phyloP scores from a whole-genome alignment of 2,329 filamentous ascomycete species.

The Sarocladiaceae sp. region DNA sequence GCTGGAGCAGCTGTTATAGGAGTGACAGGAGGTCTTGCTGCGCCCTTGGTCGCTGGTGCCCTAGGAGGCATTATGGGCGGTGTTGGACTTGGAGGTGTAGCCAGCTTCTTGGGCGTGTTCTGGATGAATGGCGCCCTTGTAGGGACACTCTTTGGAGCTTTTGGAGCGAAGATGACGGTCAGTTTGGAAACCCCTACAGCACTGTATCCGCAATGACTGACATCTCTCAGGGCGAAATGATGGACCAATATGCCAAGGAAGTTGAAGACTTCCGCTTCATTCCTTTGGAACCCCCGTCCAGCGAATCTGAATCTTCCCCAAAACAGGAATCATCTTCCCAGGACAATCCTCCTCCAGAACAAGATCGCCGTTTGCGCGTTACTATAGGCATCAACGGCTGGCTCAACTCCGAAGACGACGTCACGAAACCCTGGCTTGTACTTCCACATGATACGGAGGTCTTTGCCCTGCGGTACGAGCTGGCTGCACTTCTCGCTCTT shows the following conservation, averaged over 20 bases:
- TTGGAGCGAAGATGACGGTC: constrained; percentile 70
- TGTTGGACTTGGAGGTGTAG: constrained; percentile 78
- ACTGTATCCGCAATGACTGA: neutral
- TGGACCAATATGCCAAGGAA: constrained; percentile 82
- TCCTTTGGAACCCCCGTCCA: constrained; percentile 44
- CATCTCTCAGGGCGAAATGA: constrained; percentile 62
- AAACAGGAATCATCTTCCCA: constrained; percentile 38
- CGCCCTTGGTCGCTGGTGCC: constrained; percentile 80
- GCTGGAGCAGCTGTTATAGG: constrained; percentile 89
- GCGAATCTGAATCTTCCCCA: neutral
- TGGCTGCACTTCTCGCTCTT: constrained; percentile 70
- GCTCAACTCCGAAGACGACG: constrained; percentile 70
- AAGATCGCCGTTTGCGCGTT: constrained; percentile 60
- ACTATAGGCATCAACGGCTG: constrained; percentile 87
- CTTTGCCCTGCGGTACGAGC: constrained; percentile 82
- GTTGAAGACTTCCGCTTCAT: constrained; percentile 81
- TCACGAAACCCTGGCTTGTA: constrained; percentile 75
- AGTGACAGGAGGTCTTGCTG: constrained; percentile 85
- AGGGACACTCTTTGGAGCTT: constrained; percentile 83
- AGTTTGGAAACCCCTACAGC: constrained; percentile 11
- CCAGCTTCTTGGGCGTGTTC: constrained; percentile 79
- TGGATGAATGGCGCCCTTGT: constrained; percentile 84
- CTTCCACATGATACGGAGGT: constrained; percentile 69
- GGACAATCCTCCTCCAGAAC: constrained; percentile 16
- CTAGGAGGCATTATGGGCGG: constrained; percentile 82